Percentiles rank a stretch among this genome's conserved stretches.
Conservation (phyloP, 2,329 filamentous ascomycete species). For the Pseudofabraea citricarpa region DNA sequence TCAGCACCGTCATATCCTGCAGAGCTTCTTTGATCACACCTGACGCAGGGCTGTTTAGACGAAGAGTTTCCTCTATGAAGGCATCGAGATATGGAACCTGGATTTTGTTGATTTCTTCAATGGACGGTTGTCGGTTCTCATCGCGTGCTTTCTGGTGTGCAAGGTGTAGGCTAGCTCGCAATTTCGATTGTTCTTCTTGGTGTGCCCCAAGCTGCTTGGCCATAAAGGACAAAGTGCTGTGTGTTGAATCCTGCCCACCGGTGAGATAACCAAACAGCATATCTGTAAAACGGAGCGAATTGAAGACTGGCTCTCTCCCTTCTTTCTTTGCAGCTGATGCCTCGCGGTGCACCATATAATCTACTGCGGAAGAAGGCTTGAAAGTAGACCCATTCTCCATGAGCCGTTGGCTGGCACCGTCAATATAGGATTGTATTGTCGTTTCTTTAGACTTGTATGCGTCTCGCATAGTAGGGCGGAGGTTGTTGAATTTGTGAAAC, state of each 20-base stretch:
- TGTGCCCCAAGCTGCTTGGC: constrained; percentile 9
- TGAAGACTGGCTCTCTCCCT: background rate
- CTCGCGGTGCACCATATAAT: background rate
- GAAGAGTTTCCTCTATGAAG: constrained; percentile 25
- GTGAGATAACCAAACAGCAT: constrained; percentile 5
- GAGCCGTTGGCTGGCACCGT: background rate
- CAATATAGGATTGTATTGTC: background rate
- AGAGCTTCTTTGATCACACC: constrained; percentile 26
- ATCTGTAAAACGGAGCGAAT: constrained; percentile 2
- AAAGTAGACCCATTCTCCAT: background rate
- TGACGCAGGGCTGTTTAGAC: constrained; percentile 26
- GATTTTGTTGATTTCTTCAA: constrained; percentile 9
- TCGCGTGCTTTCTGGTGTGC: constrained; percentile 4
- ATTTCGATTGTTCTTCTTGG: constrained; percentile 6
- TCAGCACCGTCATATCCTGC: constrained; percentile 29
- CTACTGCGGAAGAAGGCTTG: background rate
- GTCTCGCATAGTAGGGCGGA: background rate
- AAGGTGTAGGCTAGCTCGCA: no score
- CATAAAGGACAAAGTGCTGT: constrained; percentile 6
- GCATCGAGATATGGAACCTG: constrained; percentile 16
- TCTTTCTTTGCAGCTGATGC: background rate
- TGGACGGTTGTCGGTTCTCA: constrained; percentile 7
- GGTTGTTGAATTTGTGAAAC: background rate
- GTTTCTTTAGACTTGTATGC: background rate
- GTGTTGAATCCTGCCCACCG: constrained; percentile 10